Base-by-base conservation (phyloP, 2,329 filamentous ascomycete genomes). In the Penicillium aurantiogriseum region DNA sequence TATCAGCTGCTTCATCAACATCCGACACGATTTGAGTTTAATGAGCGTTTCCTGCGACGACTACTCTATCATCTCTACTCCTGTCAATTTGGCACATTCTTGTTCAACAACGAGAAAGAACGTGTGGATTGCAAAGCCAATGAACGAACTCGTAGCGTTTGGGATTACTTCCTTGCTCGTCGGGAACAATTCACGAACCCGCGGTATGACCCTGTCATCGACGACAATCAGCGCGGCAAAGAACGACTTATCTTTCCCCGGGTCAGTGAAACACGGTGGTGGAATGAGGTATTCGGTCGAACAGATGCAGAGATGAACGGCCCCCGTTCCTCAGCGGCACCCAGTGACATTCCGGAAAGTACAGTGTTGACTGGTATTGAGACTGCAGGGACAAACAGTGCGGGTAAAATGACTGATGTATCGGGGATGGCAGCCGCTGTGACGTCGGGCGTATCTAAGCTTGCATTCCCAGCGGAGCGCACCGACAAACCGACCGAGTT, bases 1-100 rank as follows among this genome's bases (percentile, higher is more conserved):
- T 97, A 94, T 71, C 94, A 99, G 73, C 81, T 99, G 29, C 78
- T 96, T 25, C 83, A 90, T 59, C 94, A 97, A 71, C 81, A 93
- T 67, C 92, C 92, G 0, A 89, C 86, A 7, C 88, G 92, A 0
- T 99, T 99, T 70, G 93, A 99, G 73, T 99, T 92, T 76, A 97
- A 96, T 65, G 94, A 97, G 72, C 87, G 93, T 5, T 97, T 99
- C 74, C 79, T 99, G 7, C 85, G 91, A 27, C 86, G 94, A 21
- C 80, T 99, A 3, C 81, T 97, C 2, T 99, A 97, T 71, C 94
- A 99, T 72, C 83, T 96, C 1, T 93, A 97, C 71, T 93, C 93
- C 0, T 96, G 92, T 64, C 94, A 99, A 72, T 99, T 97, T 63
- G 94, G 94, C 45, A 97, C 93, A 0, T 99, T 99, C 72, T 81